Evolutionary conservation across 1,284 basidiomycete genomes (phyloP), one percentile per base, ranked within the genome.

Genomic region (Cystobasidium sp.): DNA sequence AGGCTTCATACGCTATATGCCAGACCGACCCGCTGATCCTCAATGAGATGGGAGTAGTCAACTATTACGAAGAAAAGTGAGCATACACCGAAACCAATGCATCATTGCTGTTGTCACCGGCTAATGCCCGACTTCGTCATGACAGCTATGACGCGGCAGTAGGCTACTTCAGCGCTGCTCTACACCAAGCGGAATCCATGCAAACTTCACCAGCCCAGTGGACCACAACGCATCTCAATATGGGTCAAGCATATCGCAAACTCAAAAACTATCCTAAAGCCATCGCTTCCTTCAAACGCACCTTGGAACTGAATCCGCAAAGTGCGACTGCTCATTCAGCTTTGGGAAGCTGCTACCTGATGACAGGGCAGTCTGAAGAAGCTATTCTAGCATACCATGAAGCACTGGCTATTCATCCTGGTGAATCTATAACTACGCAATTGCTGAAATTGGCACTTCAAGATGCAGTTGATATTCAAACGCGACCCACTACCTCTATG

Each of bases 41-140:
- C 66, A 98, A 99, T 81, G 97, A 99, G 83, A 85, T 91, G 6
- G 97, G 94, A 2, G 93, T 98, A 0, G 91, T 97, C 84, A 90
- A 90, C 3, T 97, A 91, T 83, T 91, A 92, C 79, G 89, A 89
- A 67, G 89, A 88, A 82, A 85, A 91, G 91, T 66, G 47, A 66
- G 64, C 94, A 80, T 81, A 90, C 87, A 22, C 5, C 22, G 8
- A 16, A 46, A 16, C 46, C 55, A 44, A n/a, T 14, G 20, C 31
- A 5, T 61, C 24, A 39, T 64, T 16, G 41, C 22, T 16, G n/a
- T 16, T 51, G 7, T 24, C 12, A 20, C 24, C 6, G 20, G 12
- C 58, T 71, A 44, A 71, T 20, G 6, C 31, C 14, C 5, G 31
- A 12, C 55, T 9, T 6, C 39, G 3, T 39, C 43, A 31, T 39